phyloP scores from a whole-genome alignment of 2,329 filamentous ascomycete genomes.

The Fusarium odoratissimum region DNA sequence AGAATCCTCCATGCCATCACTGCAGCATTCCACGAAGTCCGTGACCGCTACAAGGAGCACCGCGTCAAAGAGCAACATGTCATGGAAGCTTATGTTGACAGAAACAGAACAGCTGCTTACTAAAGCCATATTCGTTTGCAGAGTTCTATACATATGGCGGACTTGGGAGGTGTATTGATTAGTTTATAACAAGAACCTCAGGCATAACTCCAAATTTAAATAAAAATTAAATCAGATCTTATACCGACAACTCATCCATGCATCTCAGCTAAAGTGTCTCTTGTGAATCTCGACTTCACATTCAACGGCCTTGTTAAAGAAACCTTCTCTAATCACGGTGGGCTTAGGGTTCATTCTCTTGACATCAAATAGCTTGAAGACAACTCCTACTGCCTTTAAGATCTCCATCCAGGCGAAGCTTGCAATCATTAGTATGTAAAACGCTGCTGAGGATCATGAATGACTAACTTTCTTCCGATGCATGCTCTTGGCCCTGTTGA shows the following conservation, averaged over 20 bases:
- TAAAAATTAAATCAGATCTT: too few relatives aligned
- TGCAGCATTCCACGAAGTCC: conserved; percentile 19
- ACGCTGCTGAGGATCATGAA: rapidly evolving
- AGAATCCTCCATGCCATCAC: conserved; percentile 8
- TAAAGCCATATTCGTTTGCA: too few relatives aligned
- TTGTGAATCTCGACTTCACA: background rate
- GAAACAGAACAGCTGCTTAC: background rate
- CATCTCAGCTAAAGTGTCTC: too few relatives aligned
- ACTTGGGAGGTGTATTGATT: too few relatives aligned
- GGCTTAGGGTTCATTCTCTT: too few relatives aligned
- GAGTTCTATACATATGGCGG: too few relatives aligned
- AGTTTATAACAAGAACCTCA: too few relatives aligned
- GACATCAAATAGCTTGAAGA: background rate
- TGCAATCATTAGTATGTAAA: background rate
- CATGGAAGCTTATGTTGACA: background rate
- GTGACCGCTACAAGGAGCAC: background rate
- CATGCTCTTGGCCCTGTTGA: background rate
- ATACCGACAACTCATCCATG: too few relatives aligned
- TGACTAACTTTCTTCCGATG: background rate
- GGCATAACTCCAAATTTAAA: too few relatives aligned
- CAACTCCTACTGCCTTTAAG: background rate
- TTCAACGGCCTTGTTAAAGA: background rate
- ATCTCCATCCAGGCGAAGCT: background rate
- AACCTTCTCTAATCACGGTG: background rate
- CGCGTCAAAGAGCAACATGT: background rate